Percentiles rank a stretch among this genome's conserved stretches.
Evolutionary conservation across 306 rosid genomes (phyloP).

Genomic region (Delonix regia): DNA sequence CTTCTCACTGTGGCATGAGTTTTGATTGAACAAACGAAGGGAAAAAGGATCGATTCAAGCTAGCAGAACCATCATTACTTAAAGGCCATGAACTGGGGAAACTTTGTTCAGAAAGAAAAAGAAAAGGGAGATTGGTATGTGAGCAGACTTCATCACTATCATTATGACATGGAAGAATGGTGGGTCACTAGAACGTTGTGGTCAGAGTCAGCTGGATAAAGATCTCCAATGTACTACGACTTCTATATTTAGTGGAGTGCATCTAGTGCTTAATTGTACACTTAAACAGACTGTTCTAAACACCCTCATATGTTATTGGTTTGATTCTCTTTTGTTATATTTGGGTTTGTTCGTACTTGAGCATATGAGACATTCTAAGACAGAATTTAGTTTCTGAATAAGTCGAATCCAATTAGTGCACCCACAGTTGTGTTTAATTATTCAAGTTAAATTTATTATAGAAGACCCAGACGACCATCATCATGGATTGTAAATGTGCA

Average conservation of each 20-base stretch:
- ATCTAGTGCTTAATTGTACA: constrained; percentile 42
- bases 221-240: constrained; percentile 37
- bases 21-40: constrained; percentile 46
- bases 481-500: constrained; percentile 30
- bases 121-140: not conserved
- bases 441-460: not conserved
- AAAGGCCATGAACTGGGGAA: constrained; percentile 20
- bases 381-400: not conserved
- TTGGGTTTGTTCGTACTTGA: too few relatives aligned
- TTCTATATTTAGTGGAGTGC: constrained; percentile 39
- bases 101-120: not conserved
- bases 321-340: not conserved
- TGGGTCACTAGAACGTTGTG: constrained; percentile 51
- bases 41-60: constrained; percentile 32
- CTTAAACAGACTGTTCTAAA: not conserved
- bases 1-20: constrained; percentile 61
- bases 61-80: constrained; percentile 58
- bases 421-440: constrained; percentile 21
- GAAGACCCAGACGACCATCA: constrained; percentile 19
- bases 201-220: constrained; percentile 45
- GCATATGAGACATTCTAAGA: not conserved
- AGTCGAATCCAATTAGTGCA: not conserved
- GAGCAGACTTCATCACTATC: constrained; percentile 34
- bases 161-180: constrained; percentile 56
- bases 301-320: not conserved